Conservation (phyloP, 2,329 filamentous ascomycete genomes). For the Exophiala spinifera region DNA sequence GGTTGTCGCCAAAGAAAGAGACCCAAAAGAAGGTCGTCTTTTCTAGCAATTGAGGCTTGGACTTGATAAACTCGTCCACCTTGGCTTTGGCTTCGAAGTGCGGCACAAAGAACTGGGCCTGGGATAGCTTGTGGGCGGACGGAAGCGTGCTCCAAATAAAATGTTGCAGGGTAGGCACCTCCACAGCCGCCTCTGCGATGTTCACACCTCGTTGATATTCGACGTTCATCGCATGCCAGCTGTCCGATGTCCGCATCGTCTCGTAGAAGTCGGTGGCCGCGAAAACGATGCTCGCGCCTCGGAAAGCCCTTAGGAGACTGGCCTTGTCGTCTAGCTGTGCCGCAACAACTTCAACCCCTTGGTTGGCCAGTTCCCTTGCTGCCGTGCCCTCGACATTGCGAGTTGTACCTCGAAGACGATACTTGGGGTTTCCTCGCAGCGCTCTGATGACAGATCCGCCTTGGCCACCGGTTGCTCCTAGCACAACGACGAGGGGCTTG, state of each 20-base stretch:
- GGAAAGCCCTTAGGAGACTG: constrained; percentile 17
- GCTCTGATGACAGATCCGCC: constrained; percentile 35
- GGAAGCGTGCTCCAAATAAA: constrained; percentile 49
- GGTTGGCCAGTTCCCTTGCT: constrained; percentile 20
- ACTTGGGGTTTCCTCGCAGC: constrained; percentile 4
- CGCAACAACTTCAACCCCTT: constrained; percentile 19
- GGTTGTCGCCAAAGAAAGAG: constrained; percentile 38
- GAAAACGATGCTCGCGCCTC: no score
- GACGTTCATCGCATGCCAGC: constrained; percentile 36
- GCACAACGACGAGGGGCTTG: no score
- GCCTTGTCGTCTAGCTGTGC: constrained; percentile 19
- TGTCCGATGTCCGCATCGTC: constrained; percentile 30
- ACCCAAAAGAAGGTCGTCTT: constrained; percentile 45
- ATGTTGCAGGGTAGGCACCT: constrained; percentile 40
- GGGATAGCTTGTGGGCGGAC: constrained; percentile 32
- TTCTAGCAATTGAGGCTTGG: constrained; percentile 31
- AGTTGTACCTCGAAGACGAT: constrained; percentile 34
- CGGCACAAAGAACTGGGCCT: constrained; percentile 36
- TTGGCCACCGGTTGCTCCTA: constrained; percentile 43
- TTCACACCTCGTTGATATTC: constrained; percentile 44
- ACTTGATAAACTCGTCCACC: constrained; percentile 42
- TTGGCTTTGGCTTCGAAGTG: constrained; percentile 46
- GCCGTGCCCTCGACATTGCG: constrained; percentile 30
- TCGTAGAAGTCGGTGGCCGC: constrained; percentile 46
- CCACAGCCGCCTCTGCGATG: constrained; percentile 42